Evolutionary conservation across 2,329 filamentous ascomycete species (phyloP).

Genomic region (Exophiala alcalophila): DNA sequence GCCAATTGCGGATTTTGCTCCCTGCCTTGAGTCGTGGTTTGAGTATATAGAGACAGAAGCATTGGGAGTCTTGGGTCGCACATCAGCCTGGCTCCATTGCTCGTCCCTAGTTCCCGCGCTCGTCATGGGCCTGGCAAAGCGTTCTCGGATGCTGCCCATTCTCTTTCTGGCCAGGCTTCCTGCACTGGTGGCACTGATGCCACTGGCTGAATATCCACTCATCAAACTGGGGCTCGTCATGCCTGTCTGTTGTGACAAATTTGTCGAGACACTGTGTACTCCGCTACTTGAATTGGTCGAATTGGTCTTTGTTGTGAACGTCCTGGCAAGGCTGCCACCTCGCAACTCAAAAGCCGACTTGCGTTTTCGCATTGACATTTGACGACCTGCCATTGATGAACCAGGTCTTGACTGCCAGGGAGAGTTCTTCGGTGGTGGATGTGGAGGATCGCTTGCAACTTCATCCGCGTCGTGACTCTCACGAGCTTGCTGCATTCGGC

Average conservation of each 20-base stretch:
- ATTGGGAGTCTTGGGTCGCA: conserved; percentile 54
- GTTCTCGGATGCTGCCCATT: conserved; percentile 32
- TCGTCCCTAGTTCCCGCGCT: conserved; percentile 40
- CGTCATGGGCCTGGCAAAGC: conserved; percentile 44
- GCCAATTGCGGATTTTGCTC: conserved; percentile 63
- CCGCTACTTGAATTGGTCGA: conserved; percentile 74
- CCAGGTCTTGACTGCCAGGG: conserved; percentile 41
- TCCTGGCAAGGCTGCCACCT: conserved; percentile 67
- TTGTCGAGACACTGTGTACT: conserved; percentile 65
- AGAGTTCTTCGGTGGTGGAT: conserved; percentile 59
- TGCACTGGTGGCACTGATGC: conserved; percentile 90
- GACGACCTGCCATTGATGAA: conserved; percentile 43
- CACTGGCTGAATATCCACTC: conserved; percentile 88
- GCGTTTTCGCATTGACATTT: conserved; percentile 39
- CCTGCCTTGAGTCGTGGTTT: conserved; percentile 66
- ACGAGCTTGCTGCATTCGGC: conserved; percentile 61
- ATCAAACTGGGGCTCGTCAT: conserved; percentile 83
- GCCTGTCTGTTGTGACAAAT: conserved; percentile 66
- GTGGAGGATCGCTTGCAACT: conserved; percentile 54
- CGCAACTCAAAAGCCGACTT: conserved; percentile 70
- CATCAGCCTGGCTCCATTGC: conserved; percentile 34
- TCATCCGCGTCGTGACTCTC: conserved; percentile 44
- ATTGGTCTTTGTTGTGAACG: conserved; percentile 83
- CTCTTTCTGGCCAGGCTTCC: conserved; percentile 80
- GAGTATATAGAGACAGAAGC: conserved; percentile 88